Evolutionary conservation across 78 protist species (phyloP).

Genomic region (Pelomyxa schiedti): DNA sequence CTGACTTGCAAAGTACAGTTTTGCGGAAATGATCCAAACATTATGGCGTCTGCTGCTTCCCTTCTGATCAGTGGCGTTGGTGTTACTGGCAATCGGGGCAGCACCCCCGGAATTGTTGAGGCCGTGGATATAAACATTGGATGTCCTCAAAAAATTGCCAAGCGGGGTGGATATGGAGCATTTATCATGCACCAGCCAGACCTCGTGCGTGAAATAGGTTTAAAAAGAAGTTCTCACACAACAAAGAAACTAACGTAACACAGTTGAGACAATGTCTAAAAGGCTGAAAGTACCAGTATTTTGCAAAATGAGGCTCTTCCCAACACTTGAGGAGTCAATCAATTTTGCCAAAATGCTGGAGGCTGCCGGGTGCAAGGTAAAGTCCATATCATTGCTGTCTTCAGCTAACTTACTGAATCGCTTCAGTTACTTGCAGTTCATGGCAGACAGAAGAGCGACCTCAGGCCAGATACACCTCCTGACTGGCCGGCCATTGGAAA

Average conservation of each 20-base stretch:
- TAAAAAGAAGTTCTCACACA: not conserved
- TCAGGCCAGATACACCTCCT: not conserved
- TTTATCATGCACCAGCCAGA: constrained; percentile 43
- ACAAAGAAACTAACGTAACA: not conserved
- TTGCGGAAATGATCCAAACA: constrained; percentile 67
- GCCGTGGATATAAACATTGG: constrained; percentile 57
- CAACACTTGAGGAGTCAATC: constrained; percentile 24
- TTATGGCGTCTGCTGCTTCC: constrained; percentile 40
- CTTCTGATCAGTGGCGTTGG: constrained; percentile 42
- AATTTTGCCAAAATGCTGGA: constrained; percentile 32
- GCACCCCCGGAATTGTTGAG: too few relatives aligned
- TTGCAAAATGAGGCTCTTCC: constrained; percentile 48
- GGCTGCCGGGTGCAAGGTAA: constrained; percentile 54
- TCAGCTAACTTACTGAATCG: constrained; percentile 43
- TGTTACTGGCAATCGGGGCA: too few relatives aligned
- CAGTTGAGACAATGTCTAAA: constrained; percentile 34
- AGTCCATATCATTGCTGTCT: too few relatives aligned
- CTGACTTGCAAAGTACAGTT: constrained; percentile 16
- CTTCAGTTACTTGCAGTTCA: not conserved
- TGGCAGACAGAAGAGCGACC: not conserved
- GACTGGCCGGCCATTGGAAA: not conserved
- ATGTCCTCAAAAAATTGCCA: constrained; percentile 55
- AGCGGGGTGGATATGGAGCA: constrained; percentile 46
- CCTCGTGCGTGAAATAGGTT: constrained; percentile 5
- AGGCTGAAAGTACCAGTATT: constrained; percentile 39